A percentile compares a stretch with the other conserved stretches of the same genome.
Conservation (phyloP, 768 basidiomycete genomes). For the Tylopilus vinaceipallidus region DNA sequence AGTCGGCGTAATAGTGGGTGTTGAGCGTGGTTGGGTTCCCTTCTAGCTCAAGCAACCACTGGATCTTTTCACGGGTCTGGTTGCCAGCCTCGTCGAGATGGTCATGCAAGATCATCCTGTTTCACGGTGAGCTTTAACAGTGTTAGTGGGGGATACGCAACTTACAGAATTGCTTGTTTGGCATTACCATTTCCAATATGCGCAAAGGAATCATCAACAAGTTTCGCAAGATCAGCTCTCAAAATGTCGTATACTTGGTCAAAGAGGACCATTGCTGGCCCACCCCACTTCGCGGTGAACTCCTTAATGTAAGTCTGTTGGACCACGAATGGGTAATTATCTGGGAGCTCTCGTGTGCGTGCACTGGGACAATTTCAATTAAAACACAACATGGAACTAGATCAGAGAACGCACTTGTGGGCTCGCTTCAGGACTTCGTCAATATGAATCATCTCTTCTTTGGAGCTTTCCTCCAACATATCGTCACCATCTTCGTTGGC, state of each 20-base stretch:
- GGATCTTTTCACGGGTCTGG: slow-evolving; percentile 39
- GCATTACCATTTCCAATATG: slow-evolving; percentile 52
- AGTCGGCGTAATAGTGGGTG: slow-evolving; percentile 48
- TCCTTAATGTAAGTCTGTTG: slow-evolving; percentile 47
- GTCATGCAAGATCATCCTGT: slow-evolving; percentile 49
- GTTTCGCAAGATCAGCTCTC: slow-evolving; percentile 35
- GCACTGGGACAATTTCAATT: slow-evolving; percentile 42
- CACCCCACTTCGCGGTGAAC: slow-evolving; percentile 46
- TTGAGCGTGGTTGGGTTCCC: slow-evolving; percentile 51
- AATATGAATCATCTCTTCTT: slow-evolving; percentile 38
- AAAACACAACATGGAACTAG: background rate
- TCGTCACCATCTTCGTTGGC: slow-evolving; percentile 38
- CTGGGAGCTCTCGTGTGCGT: slow-evolving; percentile 68
- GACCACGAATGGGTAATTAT: slow-evolving; percentile 63
- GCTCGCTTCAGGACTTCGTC: slow-evolving; percentile 52
- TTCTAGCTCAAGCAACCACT: slow-evolving; percentile 52
- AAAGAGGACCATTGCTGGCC: slow-evolving; percentile 47
- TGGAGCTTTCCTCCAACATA: too few species aligned
- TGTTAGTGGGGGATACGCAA: background rate
- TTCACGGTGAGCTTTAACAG: background rate
- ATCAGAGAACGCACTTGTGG: slow-evolving; percentile 39
- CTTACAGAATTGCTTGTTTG: slow-evolving; percentile 48
- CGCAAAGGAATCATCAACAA: slow-evolving; percentile 51
- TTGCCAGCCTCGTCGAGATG: slow-evolving; percentile 46
- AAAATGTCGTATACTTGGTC: slow-evolving; percentile 38